Evolutionary conservation across 169 alveolate species (phyloP), one percentile per base, ranked within the genome.

Genomic region (Plasmodium fragile): DNA sequence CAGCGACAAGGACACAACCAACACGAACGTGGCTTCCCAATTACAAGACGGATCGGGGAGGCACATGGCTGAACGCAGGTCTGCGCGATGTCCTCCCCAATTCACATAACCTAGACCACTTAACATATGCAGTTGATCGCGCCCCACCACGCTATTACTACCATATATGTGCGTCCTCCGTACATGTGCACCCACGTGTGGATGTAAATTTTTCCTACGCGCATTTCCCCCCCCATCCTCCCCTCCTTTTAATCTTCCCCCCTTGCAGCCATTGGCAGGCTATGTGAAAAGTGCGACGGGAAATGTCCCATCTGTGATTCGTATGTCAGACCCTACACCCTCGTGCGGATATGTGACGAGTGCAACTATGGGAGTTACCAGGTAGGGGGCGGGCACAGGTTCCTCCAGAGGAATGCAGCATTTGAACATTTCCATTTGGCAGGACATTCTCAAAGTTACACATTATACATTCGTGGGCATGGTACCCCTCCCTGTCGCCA

Each of bases 231-330:
- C 16, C 32, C n/a, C 41, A 30, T 0, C 22, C 43, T 43, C 39
- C 36, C 32, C 39, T 32, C 81, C 28, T 22, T 22, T 81, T 0
- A 16, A 34, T 28, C 71, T 8, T 7, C n/a, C 55, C 1, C 32
- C 36, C 22, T 3, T 94, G 36, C 93, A 97, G 99, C 99, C 43
- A 98, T 99, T 53, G 99, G 99, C 8, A 97, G 99, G 85, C 96
- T 99, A 73, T 99, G 99, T 85, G 99, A 98, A 93, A 98, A 98
- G 90, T 98, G 99, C 92, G 99, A 99, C 93, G 99, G 99, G 32
- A 98, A 98, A 93, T 99, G 99, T 92, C 99, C 99, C 18, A 98
- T 99, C 55, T 99, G 99, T 93, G 99, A 99, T 94, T 98, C 99
- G n/a, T 99, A 99, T 92, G 99, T 98, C 36, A 96, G 99, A 34